Conservation (phyloP, 257 asterid species). For the Verbena officinalis region DNA sequence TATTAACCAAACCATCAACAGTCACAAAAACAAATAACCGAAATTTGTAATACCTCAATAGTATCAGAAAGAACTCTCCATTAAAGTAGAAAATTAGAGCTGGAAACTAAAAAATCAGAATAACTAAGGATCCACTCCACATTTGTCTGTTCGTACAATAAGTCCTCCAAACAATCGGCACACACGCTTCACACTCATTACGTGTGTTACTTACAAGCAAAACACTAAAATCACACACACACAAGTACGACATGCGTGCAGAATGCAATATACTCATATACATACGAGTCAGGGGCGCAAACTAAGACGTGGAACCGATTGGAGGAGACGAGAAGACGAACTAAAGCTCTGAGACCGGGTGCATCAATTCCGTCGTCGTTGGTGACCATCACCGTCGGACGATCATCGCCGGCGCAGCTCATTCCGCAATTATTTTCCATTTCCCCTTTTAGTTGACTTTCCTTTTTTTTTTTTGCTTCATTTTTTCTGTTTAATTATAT, state of each 20-base stretch:
- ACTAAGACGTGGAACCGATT: slow-evolving; percentile 75
- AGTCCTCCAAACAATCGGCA: neutral
- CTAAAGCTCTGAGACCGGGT: slow-evolving; percentile 77
- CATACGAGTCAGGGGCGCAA: slow-evolving; percentile 90
- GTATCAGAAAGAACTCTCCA: neutral
- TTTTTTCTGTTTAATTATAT: no score
- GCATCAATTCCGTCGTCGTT: slow-evolving; percentile 97
- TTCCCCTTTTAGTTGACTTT: slow-evolving; percentile 3
- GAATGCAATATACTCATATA: neutral
- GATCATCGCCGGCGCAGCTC: slow-evolving; percentile 41
- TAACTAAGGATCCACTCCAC: slow-evolving; percentile 1
- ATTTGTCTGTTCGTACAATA: neutral
- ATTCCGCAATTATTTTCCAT: slow-evolving; percentile 38
- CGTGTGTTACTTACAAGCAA: no score
- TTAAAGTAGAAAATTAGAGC: slow-evolving; percentile 6
- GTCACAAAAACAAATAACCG: neutral
- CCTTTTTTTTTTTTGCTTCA: neutral
- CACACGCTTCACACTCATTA: no score
- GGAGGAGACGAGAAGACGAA: slow-evolving; percentile 65
- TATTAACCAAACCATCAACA: neutral
- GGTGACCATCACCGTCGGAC: slow-evolving; percentile 78
- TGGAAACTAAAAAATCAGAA: neutral
- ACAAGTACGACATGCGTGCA: neutral
- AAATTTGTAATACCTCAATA: neutral
- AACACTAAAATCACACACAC: neutral